Evolutionary conservation across 768 basidiomycete species (phyloP), one percentile per base, ranked within the genome.

Genomic region (Cystobasidium onofrii): DNA sequence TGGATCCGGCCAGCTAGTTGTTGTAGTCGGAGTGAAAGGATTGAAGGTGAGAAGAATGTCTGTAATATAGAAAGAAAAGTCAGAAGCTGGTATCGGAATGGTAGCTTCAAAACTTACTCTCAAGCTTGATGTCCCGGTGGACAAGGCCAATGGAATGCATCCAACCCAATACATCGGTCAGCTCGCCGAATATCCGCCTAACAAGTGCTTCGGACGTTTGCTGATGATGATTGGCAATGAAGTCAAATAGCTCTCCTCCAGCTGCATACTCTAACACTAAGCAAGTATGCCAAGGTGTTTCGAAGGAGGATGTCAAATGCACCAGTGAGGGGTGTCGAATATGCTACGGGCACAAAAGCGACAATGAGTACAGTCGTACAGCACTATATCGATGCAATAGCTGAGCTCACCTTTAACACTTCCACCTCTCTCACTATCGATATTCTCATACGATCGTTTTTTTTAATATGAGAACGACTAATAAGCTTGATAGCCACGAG

Each of bases 61-160:
- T 91, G 79, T 9, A 27, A 50, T n/a, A 39, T 39, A 6, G n/a
- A 39, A 39, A 39, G 39, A 7, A 17, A 55, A 18, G 3, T 54
- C 18, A 39, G 12, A 33, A 15, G 20, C n/a, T 18, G 36, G 29
- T 23, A 15, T 17, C 3, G 20, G 1, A 17, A 0, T 3, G 20
- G n/a, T 9, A 1, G 1, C 44, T 34, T n/a, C 50, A 23, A 29
- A 27, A 46, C 85, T 78, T 76, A 85, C 85, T 85, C 77, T 85
- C 85, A 34, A 85, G 86, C 82, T 95, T 95, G 82, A 95, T 87
- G 81, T 99, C 92, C 1, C 92, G 85, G 81, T 95, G 92, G 0
- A 95, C 91, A 46, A 93, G 84, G 0, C 88, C 88, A 17, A 90
- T 89, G 44, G 86, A 84, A 78, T 95, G 92, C 86, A 95, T 88